These are phyloP conservation scores for Stephanodiscus triporus DNA, from an alignment of 108 stramenopile species.

Conservation along the genomic window DNA sequence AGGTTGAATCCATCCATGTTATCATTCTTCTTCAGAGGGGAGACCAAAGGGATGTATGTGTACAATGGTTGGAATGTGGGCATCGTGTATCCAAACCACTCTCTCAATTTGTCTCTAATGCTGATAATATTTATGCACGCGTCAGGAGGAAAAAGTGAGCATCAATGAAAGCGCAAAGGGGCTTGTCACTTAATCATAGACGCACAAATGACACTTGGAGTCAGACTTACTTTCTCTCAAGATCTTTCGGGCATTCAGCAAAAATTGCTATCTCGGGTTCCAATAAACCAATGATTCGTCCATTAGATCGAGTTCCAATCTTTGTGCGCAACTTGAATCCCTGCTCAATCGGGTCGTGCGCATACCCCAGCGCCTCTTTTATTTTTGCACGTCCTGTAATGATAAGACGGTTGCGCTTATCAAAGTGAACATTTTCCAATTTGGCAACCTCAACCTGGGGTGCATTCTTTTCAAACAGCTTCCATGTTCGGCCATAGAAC, in stretches of 20 bases:
- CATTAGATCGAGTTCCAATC: slow-evolving; percentile 77
- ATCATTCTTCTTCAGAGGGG: slow-evolving; percentile 78
- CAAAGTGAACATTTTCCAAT: slow-evolving; percentile 82
- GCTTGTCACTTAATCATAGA: neutral
- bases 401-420: slow-evolving; percentile 66
- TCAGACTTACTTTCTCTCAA: slow-evolving; percentile 66
- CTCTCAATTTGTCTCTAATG: slow-evolving; percentile 23
- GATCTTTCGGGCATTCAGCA: slow-evolving; percentile 76
- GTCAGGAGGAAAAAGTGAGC: neutral
- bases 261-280: slow-evolving; percentile 16
- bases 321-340: slow-evolving; percentile 86
- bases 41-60: slow-evolving; percentile 85
- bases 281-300: slow-evolving; percentile 56
- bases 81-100: slow-evolving; percentile 46
- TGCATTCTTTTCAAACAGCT: slow-evolving; percentile 61
- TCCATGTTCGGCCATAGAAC: slow-evolving; percentile 83
- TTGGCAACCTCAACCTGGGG: slow-evolving; percentile 81
- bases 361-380: slow-evolving; percentile 42
- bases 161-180: neutral
- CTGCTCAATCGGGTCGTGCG: slow-evolving; percentile 61
- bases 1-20: slow-evolving; percentile 82
- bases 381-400: slow-evolving; percentile 83
- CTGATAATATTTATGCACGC: slow-evolving; percentile 10
- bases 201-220: neutral
- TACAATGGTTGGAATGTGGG: slow-evolving; percentile 61